These are phyloP conservation scores for Fusarium vanettenii DNA, from an alignment of 2,329 filamentous ascomycete genomes.

Conservation along the genomic window DNA sequence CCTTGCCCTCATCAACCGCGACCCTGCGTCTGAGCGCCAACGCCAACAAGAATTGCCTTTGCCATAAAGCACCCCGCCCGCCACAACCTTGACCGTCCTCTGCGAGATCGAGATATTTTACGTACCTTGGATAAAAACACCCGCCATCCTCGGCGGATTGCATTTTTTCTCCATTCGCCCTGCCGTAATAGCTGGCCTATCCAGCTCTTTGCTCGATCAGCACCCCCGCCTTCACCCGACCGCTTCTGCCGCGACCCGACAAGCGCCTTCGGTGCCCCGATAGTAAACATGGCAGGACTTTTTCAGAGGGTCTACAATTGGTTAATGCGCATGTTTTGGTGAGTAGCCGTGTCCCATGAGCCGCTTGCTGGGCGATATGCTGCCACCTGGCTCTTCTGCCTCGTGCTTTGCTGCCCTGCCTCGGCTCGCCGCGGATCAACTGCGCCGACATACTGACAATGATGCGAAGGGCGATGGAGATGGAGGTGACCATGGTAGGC, in stretches of 20 bases:
- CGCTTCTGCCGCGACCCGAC: conserved; percentile 37
- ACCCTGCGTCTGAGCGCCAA: conserved; percentile 42
- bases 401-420: conserved; percentile 12
- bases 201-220: conserved; percentile 33
- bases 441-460: conserved; percentile 41
- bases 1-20: conserved; percentile 30
- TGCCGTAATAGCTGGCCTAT: conserved; percentile 20
- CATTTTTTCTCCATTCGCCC: conserved; percentile 14
- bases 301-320: conserved; percentile 98
- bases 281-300: conserved; percentile 80
- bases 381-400: conserved; percentile 8
- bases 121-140: conserved; percentile 10
- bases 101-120: conserved; percentile 31
- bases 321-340: conserved; percentile 98
- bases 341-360: conserved; percentile 51
- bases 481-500: conserved; percentile 99
- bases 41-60: conserved; percentile 41
- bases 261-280: conserved; percentile 33
- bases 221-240: conserved; percentile 43
- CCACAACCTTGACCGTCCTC: conserved; percentile 38
- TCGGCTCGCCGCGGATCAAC: conserved; percentile 21
- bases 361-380: conserved; percentile 14
- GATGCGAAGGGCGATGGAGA: conserved; percentile 87
- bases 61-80: conserved; percentile 44
- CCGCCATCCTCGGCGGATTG: conserved; percentile 14